Conservation (phyloP, 805 yeast genomes). For the Kuraishia ogatae region DNA sequence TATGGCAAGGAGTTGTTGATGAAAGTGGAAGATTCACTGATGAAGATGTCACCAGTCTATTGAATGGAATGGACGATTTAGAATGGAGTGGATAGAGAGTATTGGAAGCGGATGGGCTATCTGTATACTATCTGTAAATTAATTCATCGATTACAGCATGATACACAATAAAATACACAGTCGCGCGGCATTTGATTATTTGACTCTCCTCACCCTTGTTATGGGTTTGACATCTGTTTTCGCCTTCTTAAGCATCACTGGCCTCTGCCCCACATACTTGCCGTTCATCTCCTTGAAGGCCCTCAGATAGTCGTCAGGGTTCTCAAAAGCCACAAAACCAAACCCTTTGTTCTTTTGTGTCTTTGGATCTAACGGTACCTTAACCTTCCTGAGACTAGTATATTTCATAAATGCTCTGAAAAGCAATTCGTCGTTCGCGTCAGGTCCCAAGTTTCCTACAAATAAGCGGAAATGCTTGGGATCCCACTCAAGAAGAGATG, state of each 20-base stretch:
- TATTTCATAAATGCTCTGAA: conserved; percentile 44
- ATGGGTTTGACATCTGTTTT: conserved; percentile 29
- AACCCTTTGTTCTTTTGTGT: conserved; percentile 51
- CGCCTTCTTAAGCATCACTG: conserved; percentile 62
- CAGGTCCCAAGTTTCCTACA: conserved; percentile 67
- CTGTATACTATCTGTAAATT: too few relatives aligned
- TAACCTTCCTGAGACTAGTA: conserved; percentile 45
- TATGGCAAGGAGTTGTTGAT: neutral
- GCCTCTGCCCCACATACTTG: conserved; percentile 66
- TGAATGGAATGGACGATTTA: neutral
- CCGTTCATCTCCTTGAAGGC: conserved; percentile 76
- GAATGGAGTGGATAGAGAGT: too few relatives aligned
- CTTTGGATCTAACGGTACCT: conserved; percentile 45
- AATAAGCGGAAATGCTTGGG: conserved; percentile 64
- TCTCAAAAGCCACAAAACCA: conserved; percentile 65
- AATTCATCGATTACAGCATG: too few relatives aligned
- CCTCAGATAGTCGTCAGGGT: conserved; percentile 55
- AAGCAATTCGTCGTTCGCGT: conserved; percentile 52
- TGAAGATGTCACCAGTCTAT: neutral
- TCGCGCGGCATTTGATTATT: neutral
- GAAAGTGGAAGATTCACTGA: neutral
- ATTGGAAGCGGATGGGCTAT: too few relatives aligned
- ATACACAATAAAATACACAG: too few relatives aligned
- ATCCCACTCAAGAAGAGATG: conserved; percentile 50
- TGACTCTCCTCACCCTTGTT: conserved; percentile 9